Evolutionary conservation across 495 filamentous ascomycete species (phyloP).

Genomic region (Rhypophila decipiens): DNA sequence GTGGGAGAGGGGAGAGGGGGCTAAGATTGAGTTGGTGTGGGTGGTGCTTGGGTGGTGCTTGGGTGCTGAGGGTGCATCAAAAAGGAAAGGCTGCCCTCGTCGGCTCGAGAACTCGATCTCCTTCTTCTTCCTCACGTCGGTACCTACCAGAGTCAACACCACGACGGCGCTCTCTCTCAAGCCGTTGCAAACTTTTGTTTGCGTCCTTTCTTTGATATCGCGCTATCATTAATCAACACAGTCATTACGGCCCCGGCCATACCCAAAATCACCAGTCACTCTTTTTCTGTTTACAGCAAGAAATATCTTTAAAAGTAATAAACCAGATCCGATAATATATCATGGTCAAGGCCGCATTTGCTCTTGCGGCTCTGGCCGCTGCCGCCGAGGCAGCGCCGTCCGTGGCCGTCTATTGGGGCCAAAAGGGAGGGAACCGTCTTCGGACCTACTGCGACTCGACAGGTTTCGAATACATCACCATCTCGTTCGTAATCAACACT

Average conservation of each 20-base stretch:
- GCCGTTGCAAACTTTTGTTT: slow-evolving; percentile 39
- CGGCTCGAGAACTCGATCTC: not conserved
- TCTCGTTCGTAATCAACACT: slow-evolving; percentile 37
- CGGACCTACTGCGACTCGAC: slow-evolving; percentile 22
- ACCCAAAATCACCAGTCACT: slow-evolving; percentile 9
- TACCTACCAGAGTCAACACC: slow-evolving; percentile 26
- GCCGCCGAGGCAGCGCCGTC: slow-evolving; percentile 19
- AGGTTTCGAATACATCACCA: slow-evolving; percentile 35
- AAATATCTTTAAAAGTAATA: slow-evolving; percentile 2
- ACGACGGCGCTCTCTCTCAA: slow-evolving; percentile 29
- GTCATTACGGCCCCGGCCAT: slow-evolving; percentile 29
- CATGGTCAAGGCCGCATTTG: slow-evolving; percentile 31
- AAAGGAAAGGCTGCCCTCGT: not conserved
- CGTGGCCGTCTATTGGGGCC: slow-evolving; percentile 35
- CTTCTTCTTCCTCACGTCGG: slow-evolving; percentile 13
- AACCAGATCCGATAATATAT: too few species aligned
- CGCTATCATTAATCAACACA: slow-evolving; percentile 26
- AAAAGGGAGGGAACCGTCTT: slow-evolving; percentile 23
- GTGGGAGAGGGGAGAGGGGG: too few species aligned
- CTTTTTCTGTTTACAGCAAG: slow-evolving; percentile 9
- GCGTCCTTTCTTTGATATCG: slow-evolving; percentile 39
- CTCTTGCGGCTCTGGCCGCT: slow-evolving; percentile 28
- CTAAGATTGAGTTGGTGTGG: too few species aligned
- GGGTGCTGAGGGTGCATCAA: not conserved
- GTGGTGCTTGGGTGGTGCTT: too few species aligned